These are phyloP conservation scores for Lepidopterella palustris DNA, from an alignment of 495 filamentous ascomycete species.

Conservation along the genomic window DNA sequence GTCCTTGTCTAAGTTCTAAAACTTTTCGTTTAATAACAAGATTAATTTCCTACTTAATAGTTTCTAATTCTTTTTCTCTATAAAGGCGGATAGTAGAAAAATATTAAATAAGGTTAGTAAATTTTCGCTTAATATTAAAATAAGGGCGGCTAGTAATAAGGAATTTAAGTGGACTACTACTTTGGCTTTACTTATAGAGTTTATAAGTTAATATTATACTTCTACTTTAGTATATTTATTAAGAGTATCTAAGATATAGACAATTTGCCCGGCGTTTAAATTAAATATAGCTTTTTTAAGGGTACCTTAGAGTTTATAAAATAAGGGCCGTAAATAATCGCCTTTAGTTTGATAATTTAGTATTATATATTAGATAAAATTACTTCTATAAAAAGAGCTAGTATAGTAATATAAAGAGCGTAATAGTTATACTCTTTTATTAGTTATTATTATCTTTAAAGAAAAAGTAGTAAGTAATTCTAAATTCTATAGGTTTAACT, in stretches of 20 bases:
- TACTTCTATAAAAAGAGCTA: neutral
- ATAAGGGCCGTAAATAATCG: neutral
- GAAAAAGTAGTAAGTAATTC: slow-evolving; percentile 5
- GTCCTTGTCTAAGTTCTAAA: neutral
- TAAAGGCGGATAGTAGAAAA: neutral
- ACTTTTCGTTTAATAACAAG: neutral
- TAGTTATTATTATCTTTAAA: neutral
- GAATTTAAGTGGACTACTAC: neutral
- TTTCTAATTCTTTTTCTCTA: neutral
- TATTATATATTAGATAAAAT: neutral
- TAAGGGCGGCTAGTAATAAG: neutral
- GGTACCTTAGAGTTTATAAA: neutral
- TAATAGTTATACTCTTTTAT: neutral
- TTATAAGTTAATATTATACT: neutral
- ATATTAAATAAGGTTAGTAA: neutral
- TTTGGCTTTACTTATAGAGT: neutral
- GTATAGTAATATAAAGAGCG: neutral
- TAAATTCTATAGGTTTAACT: neutral
- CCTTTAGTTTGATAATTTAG: neutral
- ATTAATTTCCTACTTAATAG: neutral
- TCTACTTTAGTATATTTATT: neutral
- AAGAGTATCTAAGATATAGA: neutral
- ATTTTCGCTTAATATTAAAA: neutral
- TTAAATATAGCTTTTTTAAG: neutral
- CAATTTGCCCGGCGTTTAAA: neutral